phyloP scores from a whole-genome alignment of 2,329 filamentous ascomycete species.

The Ceratocystis huliohia region DNA sequence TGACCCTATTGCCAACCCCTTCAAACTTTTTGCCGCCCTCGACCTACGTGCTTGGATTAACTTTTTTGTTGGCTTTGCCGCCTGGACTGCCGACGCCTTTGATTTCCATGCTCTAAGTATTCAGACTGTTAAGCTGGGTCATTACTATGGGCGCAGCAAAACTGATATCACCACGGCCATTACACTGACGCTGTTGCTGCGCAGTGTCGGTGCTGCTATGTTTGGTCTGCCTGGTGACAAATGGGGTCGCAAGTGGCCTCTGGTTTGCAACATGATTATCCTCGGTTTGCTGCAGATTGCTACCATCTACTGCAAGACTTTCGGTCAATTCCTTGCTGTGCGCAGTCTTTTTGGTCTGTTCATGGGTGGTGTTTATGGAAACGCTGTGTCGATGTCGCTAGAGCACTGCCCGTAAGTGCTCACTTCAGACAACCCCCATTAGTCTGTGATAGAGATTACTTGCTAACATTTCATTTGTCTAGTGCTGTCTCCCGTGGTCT shows the following conservation, averaged over 20 bases:
- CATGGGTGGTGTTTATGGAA: slow-evolving; percentile 72
- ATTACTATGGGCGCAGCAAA: slow-evolving; percentile 38
- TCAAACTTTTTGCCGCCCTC: slow-evolving; percentile 54
- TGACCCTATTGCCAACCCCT: slow-evolving; percentile 54
- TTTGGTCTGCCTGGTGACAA: slow-evolving; percentile 70
- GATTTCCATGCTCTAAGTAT: slow-evolving; percentile 73
- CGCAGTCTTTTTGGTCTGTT: slow-evolving; percentile 65
- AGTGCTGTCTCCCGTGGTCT: slow-evolving; percentile 55
- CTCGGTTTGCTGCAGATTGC: slow-evolving; percentile 56
- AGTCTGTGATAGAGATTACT: slow-evolving; percentile 10
- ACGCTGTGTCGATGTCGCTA: slow-evolving; percentile 64
- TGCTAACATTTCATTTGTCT: slow-evolving; percentile 20
- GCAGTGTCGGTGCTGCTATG: slow-evolving; percentile 59
- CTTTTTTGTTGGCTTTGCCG: slow-evolving; percentile 59
- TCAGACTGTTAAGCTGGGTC: slow-evolving; percentile 57
- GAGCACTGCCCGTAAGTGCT: slow-evolving; percentile 58
- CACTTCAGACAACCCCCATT: too few relatives aligned
- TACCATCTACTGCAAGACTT: slow-evolving; percentile 64
- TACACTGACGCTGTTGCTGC: slow-evolving; percentile 59
- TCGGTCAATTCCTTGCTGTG: slow-evolving; percentile 58
- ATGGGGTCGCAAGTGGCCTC: slow-evolving; percentile 72
- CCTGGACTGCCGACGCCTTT: slow-evolving; percentile 74
- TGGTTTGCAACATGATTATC: slow-evolving; percentile 67
- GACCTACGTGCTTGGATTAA: slow-evolving; percentile 58
- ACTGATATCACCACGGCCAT: slow-evolving; percentile 64